Evolutionary conservation across 2,329 filamentous ascomycete species (phyloP).

Genomic region (Arachnopeziza araneosa): DNA sequence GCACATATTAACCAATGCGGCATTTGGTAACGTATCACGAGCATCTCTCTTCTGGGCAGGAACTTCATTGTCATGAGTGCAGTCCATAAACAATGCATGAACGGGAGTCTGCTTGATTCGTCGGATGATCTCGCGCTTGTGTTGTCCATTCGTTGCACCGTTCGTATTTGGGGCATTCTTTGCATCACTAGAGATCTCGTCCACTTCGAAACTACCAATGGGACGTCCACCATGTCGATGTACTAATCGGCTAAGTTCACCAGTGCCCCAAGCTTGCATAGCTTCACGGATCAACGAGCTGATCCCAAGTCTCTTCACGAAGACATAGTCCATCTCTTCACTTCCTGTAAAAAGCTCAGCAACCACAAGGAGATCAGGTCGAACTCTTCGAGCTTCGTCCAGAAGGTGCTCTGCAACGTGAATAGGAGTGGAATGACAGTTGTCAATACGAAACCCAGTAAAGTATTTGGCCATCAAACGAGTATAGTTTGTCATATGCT

Average conservation of each 20-base stretch:
- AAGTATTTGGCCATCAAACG: conserved; percentile 92
- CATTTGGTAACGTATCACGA: conserved; percentile 88
- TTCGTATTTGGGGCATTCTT: conserved; percentile 30
- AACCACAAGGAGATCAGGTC: conserved; percentile 84
- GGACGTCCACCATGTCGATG: conserved; percentile 90
- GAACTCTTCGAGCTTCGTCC: conserved; percentile 83
- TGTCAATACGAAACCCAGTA: conserved; percentile 92
- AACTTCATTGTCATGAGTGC: conserved; percentile 96
- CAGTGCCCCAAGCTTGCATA: conserved; percentile 97
- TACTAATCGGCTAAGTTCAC: conserved; percentile 84
- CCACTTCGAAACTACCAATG: conserved; percentile 95
- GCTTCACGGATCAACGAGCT: conserved; percentile 92
- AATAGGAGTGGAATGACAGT: conserved; percentile 93
- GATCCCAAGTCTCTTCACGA: conserved; percentile 86
- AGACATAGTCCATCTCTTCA: conserved; percentile 93
- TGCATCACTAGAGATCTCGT: conserved; percentile 68
- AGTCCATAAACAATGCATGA: conserved; percentile 97
- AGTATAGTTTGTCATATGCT: conserved; percentile 92
- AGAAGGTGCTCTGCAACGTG: conserved; percentile 93
- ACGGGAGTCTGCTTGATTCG: conserved; percentile 83
- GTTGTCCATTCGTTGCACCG: conserved; percentile 27
- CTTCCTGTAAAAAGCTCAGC: conserved; percentile 95
- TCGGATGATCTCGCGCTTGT: conserved; percentile 52
- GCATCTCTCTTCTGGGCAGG: conserved; percentile 94
- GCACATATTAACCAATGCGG: conserved; percentile 93